Base-by-base conservation (phyloP, 306 rosid species). In the Pyrus pyrifolia region DNA sequence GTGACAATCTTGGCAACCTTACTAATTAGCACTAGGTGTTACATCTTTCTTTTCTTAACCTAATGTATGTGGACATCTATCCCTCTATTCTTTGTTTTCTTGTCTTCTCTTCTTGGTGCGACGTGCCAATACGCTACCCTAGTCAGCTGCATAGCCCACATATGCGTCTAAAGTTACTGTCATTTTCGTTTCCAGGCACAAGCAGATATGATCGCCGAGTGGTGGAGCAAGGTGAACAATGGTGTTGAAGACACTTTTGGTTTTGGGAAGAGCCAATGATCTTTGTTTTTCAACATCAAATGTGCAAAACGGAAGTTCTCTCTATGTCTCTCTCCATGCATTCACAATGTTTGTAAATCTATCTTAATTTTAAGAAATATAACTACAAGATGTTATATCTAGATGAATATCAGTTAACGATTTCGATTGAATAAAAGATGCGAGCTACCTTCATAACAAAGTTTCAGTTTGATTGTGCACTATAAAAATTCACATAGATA, bases 11-110 rank as follows among this genome's bases (percentile, higher is more conserved):
- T 81, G 17, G 23, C 83, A 35, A 77, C 80, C 1, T 51, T 78
- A 14, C 81, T 89, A 64, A 90, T 88, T 70, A 82, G 72, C 71
- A 84, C 88, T 4, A 89, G 96, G 96, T 90, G 98, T 95, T 92
- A 85, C 82, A 87, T 92, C 76, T 94, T 94, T 76, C 85, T 92
- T 35, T 90, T 87, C 97, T 68, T 94, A 92, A 81, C 98, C 98
- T 8, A 90, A 90, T 95, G 98, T 90, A 8, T 23, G 13, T 23
- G 81, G 18, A 53, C 82, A 18, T 44, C 23, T 40, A 1, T 72
- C 52, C 22, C n/a, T n/a, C 33, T 29, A 10, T 2, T 31, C 70
- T 38, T 44, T 60, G 13, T 49, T 27, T 70, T 51, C 7, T 33
- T 33, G 38, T 33, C 7, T 33, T 33, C 38, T 33, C 38, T 33